Conservation (phyloP, 495 filamentous ascomycete species). For the Talaromyces liani region DNA sequence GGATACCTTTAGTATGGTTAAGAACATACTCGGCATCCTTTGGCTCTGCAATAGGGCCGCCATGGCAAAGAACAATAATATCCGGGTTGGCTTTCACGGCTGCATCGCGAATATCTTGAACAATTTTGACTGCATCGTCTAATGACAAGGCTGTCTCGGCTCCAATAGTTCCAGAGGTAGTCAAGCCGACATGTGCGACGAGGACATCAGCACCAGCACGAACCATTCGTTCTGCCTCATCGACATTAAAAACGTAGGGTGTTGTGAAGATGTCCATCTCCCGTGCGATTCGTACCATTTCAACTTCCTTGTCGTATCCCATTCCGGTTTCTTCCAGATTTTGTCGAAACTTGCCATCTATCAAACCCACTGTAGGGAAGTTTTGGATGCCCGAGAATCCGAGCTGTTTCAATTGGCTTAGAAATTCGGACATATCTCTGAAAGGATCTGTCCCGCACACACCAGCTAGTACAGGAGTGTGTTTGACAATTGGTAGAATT, state of each 20-base stretch:
- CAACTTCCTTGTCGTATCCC: constrained; percentile 56
- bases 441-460: constrained; percentile 64
- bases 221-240: constrained; percentile 53
- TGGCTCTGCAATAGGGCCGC: constrained; percentile 56
- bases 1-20: constrained; percentile 47
- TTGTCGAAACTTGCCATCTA: constrained; percentile 57
- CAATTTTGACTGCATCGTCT: constrained; percentile 49
- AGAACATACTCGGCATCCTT: constrained; percentile 58
- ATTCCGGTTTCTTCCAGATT: constrained; percentile 68
- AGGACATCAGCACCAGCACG: constrained; percentile 58
- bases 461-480: constrained; percentile 57
- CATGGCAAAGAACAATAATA: constrained; percentile 62
- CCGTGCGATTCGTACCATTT: constrained; percentile 51
- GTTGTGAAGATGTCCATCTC: constrained; percentile 55
- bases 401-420: constrained; percentile 46
- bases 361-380: constrained; percentile 64
- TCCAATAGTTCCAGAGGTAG: constrained; percentile 57
- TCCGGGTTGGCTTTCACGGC: constrained; percentile 44
- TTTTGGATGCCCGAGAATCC: constrained; percentile 66
- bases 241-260: constrained; percentile 59
- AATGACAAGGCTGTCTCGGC: constrained; percentile 51
- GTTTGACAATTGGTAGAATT: constrained; percentile 50
- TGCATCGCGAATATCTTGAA: constrained; percentile 58
- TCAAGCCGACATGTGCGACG: constrained; percentile 64
- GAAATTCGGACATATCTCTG: constrained; percentile 48